These are phyloP conservation scores for Fagopyrum esculentum DNA, from an alignment of 148 eudicot genomes.

Conservation along the genomic window DNA sequence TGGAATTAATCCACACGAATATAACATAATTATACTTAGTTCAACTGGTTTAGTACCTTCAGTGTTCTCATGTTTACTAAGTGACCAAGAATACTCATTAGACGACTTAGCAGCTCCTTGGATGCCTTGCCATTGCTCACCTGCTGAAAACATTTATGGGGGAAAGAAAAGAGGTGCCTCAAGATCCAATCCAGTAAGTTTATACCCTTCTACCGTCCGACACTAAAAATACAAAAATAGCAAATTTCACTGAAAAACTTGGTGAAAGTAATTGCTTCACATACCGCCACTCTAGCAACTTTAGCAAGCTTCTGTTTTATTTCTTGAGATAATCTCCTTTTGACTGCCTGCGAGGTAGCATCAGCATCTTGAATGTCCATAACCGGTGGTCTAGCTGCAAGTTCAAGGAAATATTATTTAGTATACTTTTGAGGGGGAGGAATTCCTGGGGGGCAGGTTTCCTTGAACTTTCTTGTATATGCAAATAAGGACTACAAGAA, in stretches of 20 bases:
- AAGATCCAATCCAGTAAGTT: background rate
- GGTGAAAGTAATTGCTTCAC: background rate
- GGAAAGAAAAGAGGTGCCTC: conserved; percentile 11
- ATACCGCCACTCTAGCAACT: conserved; percentile 93
- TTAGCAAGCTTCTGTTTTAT: conserved; percentile 90
- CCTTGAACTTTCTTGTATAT: conserved; percentile 5
- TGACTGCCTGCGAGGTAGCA: conserved; percentile 57
- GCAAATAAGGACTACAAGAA: conserved; percentile 12
- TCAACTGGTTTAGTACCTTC: conserved; percentile 46
- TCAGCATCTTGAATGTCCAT: conserved; percentile 67
- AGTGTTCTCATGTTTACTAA: conserved; percentile 74
- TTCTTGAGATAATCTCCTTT: conserved; percentile 89
- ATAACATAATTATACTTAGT: conserved; percentile 7
- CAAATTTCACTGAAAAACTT: background rate
- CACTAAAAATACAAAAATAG: background rate
- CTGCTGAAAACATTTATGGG: conserved; percentile 45
- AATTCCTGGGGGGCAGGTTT: background rate
- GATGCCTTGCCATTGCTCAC: conserved; percentile 72
- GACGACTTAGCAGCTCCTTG: conserved; percentile 70
- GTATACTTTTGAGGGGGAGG: background rate
- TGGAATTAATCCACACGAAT: background rate
- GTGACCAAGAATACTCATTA: conserved; percentile 91
- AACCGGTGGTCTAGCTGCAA: conserved; percentile 73
- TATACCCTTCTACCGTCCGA: background rate
- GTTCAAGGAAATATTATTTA: conserved; percentile 16